Conservation (phyloP, 1,284 basidiomycete genomes). For the Trichosporon faecale region DNA sequence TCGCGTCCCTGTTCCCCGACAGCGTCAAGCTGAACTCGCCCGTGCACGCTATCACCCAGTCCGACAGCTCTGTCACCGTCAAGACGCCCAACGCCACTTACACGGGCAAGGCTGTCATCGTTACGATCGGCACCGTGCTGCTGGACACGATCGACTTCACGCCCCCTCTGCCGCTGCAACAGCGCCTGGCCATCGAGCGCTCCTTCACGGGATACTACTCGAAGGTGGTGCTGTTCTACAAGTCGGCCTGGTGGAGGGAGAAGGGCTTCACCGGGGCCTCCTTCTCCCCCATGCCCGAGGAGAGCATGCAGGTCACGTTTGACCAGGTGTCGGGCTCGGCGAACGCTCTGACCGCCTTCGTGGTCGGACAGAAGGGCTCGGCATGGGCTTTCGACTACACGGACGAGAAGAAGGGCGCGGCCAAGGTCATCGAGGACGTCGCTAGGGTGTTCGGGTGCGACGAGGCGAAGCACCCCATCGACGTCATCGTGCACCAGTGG, state of each 20-base stretch:
- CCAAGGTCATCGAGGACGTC: slow-evolving; percentile 2
- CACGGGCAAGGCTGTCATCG: slow-evolving; percentile 2
- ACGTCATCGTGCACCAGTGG: slow-evolving; percentile 14
- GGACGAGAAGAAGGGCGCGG: slow-evolving; percentile 7
- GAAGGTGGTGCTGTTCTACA: slow-evolving; percentile 22
- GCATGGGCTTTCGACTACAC: neutral
- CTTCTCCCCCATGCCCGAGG: neutral
- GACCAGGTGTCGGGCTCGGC: slow-evolving; percentile 9
- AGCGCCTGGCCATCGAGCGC: slow-evolving; percentile 17
- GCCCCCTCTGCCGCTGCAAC: slow-evolving; percentile 12
- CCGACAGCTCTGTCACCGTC: neutral
- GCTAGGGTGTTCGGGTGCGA: slow-evolving; percentile 3
- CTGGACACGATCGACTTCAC: slow-evolving; percentile 12
- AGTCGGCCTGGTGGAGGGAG: slow-evolving; percentile 19
- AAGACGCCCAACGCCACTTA: neutral
- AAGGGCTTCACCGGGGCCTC: slow-evolving; percentile 11
- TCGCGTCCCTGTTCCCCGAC: slow-evolving; percentile 15
- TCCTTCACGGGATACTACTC: slow-evolving; percentile 15
- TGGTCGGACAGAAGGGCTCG: slow-evolving; percentile 10
- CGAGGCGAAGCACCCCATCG: slow-evolving; percentile 5
- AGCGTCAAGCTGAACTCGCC: slow-evolving; percentile 12
- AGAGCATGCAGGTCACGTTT: neutral
- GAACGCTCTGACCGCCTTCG: neutral
- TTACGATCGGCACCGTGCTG: slow-evolving; percentile 9
- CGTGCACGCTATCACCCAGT: neutral